Base-by-base conservation (phyloP, 169 alveolate genomes). In the Plasmodium ovale region DNA sequence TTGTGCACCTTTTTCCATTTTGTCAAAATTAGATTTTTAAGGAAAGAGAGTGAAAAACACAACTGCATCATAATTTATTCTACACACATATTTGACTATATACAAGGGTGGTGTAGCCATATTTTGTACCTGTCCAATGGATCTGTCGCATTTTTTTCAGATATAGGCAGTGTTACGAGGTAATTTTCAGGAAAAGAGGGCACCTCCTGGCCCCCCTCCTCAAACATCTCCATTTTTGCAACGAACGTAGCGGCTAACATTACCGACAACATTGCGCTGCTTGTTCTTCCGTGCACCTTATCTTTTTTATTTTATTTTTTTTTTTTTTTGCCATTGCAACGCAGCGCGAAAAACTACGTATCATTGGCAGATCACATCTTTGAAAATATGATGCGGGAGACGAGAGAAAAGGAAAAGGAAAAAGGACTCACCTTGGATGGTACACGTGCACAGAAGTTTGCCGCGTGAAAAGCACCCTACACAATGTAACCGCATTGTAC, bases 61-160 rank as follows among this genome's bases (percentile, higher is more conserved):
- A 82, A 82, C 42, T 65, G 79, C 62, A 82, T 82, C 47, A 68
- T 82, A 23, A 82, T 82, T 53, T 82, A 82, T 68, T 82, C 90
- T 7, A 82, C 90, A 2, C 90, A 82, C 42, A 82, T 82, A 23
- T 82, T 82, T 53, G 90, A 82, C 21, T 54, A 68, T 82, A 82
- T 82, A 85, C 85, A 82, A 2, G 67, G 67, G 27, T 82, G 90
- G 90, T 82, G 72, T 82, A 82, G 64, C 54, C 90, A 82, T 56
- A 35, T 82, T 33, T 68, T 82, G 27, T 82, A 82, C 37, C 71
- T 82, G 60, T 65, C 85, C 51, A 68, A 82, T 19, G 90, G 90
- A 5, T 25, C 69, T 21, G 72, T 82, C 16, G 29, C 82, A 19
- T 67, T 51, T 67, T 82, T 67, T 82, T 64, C 90, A 19, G 60